Evolutionary conservation across 2,329 filamentous ascomycete genomes (phyloP).

Genomic region (Metarhizium robertsii): DNA sequence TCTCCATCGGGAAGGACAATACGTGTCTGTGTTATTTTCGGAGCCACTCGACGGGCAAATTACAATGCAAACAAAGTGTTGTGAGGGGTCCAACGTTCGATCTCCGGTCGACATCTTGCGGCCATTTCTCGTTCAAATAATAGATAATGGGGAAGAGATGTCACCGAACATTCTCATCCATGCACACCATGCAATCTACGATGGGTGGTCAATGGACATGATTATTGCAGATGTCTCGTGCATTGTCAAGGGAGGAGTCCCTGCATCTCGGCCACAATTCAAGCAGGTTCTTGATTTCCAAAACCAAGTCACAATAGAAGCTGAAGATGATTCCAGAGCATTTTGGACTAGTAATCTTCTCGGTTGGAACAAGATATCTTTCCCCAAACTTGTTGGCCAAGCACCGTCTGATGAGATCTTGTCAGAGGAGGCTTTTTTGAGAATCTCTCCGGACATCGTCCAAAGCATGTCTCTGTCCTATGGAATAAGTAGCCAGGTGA

Average conservation of each 20-base stretch:
- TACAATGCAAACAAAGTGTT: constrained; percentile 22
- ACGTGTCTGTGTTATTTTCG: constrained; percentile 50
- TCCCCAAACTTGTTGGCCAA: constrained; percentile 41
- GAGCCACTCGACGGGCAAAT: constrained; percentile 30
- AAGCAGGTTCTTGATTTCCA: constrained; percentile 46
- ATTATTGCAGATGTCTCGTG: constrained; percentile 56
- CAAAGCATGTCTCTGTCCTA: constrained; percentile 26
- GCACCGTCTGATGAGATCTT: constrained; percentile 6
- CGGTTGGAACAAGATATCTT: constrained; percentile 39
- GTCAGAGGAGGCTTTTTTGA: constrained; percentile 9
- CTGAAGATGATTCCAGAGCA: constrained; percentile 34
- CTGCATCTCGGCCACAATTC: constrained; percentile 47
- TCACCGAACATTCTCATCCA: constrained; percentile 35
- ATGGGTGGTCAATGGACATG: constrained; percentile 86
- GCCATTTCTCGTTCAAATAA: constrained; percentile 55
- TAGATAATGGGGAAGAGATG: constrained; percentile 8
- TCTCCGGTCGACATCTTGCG: constrained; percentile 33
- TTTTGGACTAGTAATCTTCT: constrained; percentile 65
- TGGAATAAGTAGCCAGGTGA: constrained; percentile 53
- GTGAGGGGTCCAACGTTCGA: constrained; percentile 28
- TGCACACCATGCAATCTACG: constrained; percentile 78
- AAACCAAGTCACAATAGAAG: constrained; percentile 11
- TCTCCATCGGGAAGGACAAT: constrained; percentile 31
- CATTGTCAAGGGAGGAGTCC: constrained; percentile 27
- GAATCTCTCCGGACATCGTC: constrained; percentile 10